A percentile compares a stretch with the other conserved stretches of the same genome.
Evolutionary conservation across 164 flowering plant genomes (phyloP).

Genomic region (Macadamia integrifolia): DNA sequence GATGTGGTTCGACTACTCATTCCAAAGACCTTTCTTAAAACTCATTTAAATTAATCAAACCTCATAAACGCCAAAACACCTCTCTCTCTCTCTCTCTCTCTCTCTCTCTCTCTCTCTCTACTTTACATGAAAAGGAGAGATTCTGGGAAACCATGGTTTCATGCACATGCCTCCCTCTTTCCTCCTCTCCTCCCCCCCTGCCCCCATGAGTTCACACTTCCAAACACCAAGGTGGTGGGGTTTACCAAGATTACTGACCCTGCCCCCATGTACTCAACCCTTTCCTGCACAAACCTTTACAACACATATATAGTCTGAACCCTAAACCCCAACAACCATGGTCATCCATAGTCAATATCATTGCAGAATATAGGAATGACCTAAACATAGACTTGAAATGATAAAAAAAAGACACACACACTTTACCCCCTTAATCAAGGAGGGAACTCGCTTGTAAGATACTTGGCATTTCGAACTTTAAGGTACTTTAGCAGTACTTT

Average conservation of each 20-base stretch:
- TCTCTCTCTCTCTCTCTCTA: not conserved
- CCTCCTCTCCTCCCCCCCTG: not conserved
- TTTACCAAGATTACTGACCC: constrained; percentile 6
- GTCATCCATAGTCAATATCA: not conserved
- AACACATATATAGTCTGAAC: constrained; percentile 1
- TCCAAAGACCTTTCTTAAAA: constrained; percentile 9
- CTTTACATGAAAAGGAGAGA: constrained; percentile 39
- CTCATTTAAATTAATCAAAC: constrained; percentile 2
- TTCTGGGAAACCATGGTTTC: constrained; percentile 19
- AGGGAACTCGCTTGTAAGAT: no score
- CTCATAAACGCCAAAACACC: constrained; percentile 13
- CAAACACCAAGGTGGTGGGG: constrained; percentile 14
- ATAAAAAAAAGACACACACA: no score
- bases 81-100: constrained; percentile 10
- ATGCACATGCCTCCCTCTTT: constrained; percentile 30
- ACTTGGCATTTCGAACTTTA: no score
- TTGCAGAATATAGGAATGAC: no score
- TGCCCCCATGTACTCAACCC: not conserved
- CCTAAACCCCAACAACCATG: constrained; percentile 1
- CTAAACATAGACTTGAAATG: not conserved
- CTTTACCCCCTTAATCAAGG: no score
- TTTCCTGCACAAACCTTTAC: constrained; percentile 7
- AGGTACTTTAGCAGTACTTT: no score
- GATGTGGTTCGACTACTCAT: constrained; percentile 18
- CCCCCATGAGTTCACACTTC: not conserved